Evolutionary conservation across 192 early-diverging fungal species (phyloP).

Genomic region (Helicostylum pulchrum): DNA sequence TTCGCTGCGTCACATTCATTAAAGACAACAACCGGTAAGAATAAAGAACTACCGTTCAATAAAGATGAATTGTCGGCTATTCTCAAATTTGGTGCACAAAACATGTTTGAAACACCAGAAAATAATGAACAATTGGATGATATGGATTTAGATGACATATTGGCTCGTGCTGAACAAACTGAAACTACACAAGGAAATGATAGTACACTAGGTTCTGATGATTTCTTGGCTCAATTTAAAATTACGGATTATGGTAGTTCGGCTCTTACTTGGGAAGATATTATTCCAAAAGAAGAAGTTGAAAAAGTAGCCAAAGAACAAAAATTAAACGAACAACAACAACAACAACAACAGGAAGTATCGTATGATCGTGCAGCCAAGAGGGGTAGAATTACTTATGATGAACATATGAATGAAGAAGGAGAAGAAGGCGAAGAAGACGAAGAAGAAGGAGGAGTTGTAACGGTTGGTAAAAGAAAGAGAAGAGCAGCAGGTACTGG

Average conservation of each 20-base stretch:
- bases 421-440: conserved; percentile 9
- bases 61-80: conserved; percentile 91
- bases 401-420: conserved; percentile 24
- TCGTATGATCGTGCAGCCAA: conserved; percentile 42
- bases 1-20: conserved; percentile 24
- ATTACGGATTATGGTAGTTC: conserved; percentile 82
- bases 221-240: conserved; percentile 94
- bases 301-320: conserved; percentile 66
- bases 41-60: conserved; percentile 53
- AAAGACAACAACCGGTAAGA: conserved; percentile 32
- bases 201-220: conserved; percentile 68
- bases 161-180: conserved; percentile 90
- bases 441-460: not conserved
- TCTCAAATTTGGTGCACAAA: conserved; percentile 97
- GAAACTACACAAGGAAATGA: conserved; percentile 69
- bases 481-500: conserved; percentile 8
- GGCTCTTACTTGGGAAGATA: conserved; percentile 88
- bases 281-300: conserved; percentile 88
- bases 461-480: not conserved
- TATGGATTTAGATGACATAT: conserved; percentile 95
- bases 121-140: conserved; percentile 79
- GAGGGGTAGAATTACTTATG: conserved; percentile 23
- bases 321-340: conserved; percentile 54
- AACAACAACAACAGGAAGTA: too few species aligned
- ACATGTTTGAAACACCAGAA: conserved; percentile 84